Evolutionary conservation across 2,329 filamentous ascomycete genomes (phyloP).

Genomic region (Aureobasidium vineae): DNA sequence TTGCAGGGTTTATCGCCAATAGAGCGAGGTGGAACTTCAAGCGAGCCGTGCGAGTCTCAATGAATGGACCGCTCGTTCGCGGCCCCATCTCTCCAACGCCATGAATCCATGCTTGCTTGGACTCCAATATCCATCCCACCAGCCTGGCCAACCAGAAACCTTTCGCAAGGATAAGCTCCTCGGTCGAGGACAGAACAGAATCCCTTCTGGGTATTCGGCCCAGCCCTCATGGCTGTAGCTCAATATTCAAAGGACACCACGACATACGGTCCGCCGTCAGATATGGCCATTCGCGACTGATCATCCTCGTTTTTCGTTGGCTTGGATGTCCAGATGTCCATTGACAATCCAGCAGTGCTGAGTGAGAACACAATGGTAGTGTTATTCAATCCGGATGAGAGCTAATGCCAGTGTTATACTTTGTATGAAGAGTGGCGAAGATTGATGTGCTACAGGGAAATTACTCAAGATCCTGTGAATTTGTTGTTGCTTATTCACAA

Average conservation of each 20-base stretch:
- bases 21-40: too few relatives aligned
- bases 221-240: background rate
- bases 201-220: background rate
- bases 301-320: background rate
- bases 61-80: slow-evolving; percentile 1
- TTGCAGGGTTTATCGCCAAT: too few relatives aligned
- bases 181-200: background rate
- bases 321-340: background rate
- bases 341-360: background rate
- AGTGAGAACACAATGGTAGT: background rate
- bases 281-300: background rate
- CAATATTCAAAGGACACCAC: background rate
- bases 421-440: background rate
- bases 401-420: background rate
- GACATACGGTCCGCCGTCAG: background rate
- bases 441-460: slow-evolving; percentile 5
- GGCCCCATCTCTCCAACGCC: background rate
- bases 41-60: slow-evolving; percentile 12
- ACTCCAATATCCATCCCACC: background rate
- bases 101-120: background rate
- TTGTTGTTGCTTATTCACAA: background rate
- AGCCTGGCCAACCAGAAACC: background rate
- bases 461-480: background rate
- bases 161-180: background rate
- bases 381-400: background rate